Base-by-base conservation (phyloP, 495 filamentous ascomycete genomes). In the Copromyces sp. region DNA sequence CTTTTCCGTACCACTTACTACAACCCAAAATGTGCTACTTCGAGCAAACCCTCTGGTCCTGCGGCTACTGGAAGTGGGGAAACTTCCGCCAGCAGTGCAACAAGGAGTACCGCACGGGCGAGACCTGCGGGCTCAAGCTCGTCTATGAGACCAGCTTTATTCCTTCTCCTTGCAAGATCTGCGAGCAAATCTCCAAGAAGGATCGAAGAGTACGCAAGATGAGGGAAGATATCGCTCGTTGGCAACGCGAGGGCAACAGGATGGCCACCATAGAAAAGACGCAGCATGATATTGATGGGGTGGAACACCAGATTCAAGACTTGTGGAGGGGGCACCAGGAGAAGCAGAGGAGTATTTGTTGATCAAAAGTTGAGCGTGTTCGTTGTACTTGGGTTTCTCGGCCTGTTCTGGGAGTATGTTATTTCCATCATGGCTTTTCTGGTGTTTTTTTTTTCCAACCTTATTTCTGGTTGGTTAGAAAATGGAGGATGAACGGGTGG, bases 51-150 rank as follows among this genome's bases (percentile, higher is more conserved):
- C 82, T 84, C 40, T 91, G 87, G 84, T 75, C 69, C 47, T 99
- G 95, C 84, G 90, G 90, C 78, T 95, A 95, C 86, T 98, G 90
- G 90, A 95, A 94, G 82, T 99, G 96, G 95, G 92, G 93, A 76
- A 90, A 90, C 82, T 98, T 98, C 87, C 90, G 92, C 74, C 88
- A 94, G 82, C 95, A 97, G 76, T 99, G 96, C 89, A 90, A 92
- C 81, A 92, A 91, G 83, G 95, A 99, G 78, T 97, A 98, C 85
- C 93, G 96, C 77, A 98, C 91, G 69, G 95, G 95, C 79, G 95
- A 99, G 87, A 98, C 95, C 53, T 99, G 95, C 83, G 95, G 95
- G 77, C 94, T 97, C 86, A 95, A 91, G 85, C 89, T 98, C 79
- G 90, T 97, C 80, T 89, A 89, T 84, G 81, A 90, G 83, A 89